Evolutionary conservation across 441 rosid genomes (phyloP), one percentile per base, ranked within the genome.

Genomic region (Adansonia grandidieri): DNA sequence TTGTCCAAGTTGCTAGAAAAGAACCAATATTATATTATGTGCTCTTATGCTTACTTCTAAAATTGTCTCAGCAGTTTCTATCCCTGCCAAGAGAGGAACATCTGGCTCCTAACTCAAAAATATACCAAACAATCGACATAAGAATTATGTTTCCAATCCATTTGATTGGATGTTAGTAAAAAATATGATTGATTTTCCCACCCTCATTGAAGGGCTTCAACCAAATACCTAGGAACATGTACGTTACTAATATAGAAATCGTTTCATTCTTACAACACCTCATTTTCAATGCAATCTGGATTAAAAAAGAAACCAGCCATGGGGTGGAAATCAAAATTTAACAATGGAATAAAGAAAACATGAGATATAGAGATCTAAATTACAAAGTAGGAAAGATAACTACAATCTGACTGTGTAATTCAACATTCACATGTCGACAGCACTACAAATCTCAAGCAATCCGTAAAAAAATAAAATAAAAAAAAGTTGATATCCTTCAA

Each of bases 161-260:
- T 37, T 32, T 60, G 15, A 42, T 32, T 54, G 20, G 14, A 53
- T 71, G 24, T 54, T 54, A 5, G 7, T 60, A 64, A 72, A 72
- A 19, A 32, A 56, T 54, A 54, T 13, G 17, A 37, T 37, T 56
- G 64, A 72, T 17, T 71, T 71, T 56, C 42, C 63, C 60, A 71
- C 4, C 74, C 62, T 7, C 22, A 71, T 15, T 71, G 37, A 73
- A 13, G 6, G n/a, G 48, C 70, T 6, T 40, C 71, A 28, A 66
- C 13, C 67, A 73, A 19, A 58, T 54, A 73, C 53, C 54, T 71
- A 3, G 48, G 13, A 54, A 71, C 47, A 71, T 54, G 32, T 54
- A 8, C 5, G 28, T 71, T 28, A 71, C 47, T 32, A 53, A 53
- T 71, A 11, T 71, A 71, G 48, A 71, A 71, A 71, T 54, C 3